Base-by-base conservation (phyloP, 805 yeast species). In the Ogataea pilisensis region DNA sequence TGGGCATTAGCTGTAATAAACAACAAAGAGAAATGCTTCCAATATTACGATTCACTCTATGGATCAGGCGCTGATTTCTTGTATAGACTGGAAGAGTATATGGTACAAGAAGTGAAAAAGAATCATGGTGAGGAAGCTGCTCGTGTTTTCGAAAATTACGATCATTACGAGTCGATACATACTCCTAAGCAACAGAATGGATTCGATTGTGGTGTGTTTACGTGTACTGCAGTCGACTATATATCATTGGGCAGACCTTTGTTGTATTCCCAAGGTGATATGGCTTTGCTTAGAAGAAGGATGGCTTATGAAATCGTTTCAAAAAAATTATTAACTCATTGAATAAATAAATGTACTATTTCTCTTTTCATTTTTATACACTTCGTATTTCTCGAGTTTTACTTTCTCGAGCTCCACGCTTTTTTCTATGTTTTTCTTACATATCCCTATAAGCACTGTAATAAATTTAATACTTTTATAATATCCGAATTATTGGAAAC, bases 171-270 rank as follows among this genome's bases (percentile, higher is more conserved):
- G 16, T 36, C 54, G 16, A 50, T 56, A 41, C 53, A 51, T 29
- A 44, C 90, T 32, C 98, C 99, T 1, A 86, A 82, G 50, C 99
- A 93, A 58, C 68, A 72, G 21, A 93, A 93, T 57, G 97, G 97
- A 0, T 86, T 60, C 50, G 99, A 93, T 61, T 93, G 99, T 67
- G 99, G 99, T 7, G 95, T 91, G 2, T 93, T 90, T 56, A 76
- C 95, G 2, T 84, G 97, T 60, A 77, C 89, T 41, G 82, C 80
- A 35, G 86, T 85, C 1, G 74, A 78, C 35, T 80, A 73, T 34
- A 52, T 87, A 31, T 64, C 90, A 0, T 64, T 76, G 27, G 74
- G 69, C 5, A 58, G 60, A 20, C 70, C 70, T 0, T 62, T 86
- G 30, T 55, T 61, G 3, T 91, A 79, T 51, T 57, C 76, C 7